Base-by-base conservation (phyloP, 1,284 basidiomycete genomes). In the Cerioporus squamosus region DNA sequence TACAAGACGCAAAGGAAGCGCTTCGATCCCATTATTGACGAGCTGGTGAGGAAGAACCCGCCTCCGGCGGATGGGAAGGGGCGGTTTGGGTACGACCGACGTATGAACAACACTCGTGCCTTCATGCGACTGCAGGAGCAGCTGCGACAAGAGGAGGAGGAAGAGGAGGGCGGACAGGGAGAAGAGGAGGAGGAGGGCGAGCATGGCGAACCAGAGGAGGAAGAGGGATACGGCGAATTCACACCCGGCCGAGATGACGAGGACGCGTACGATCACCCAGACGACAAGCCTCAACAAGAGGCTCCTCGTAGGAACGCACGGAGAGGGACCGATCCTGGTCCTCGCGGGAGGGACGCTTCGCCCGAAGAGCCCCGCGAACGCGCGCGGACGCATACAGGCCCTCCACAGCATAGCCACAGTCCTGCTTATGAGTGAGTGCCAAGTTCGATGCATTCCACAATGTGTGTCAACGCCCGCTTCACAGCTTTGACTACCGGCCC, bases 1-100 rank as follows among this genome's bases (percentile, higher is more conserved):
- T 91, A 91, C 74, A 89, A 87, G 74, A 90, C n/a, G n/a, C n/a
- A 88, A 66, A 82, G 88, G 0, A 66, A 71, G 0, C 76, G 81
- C 2, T 77, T 91, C 45, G 86, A 90, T 66, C 70, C 67, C 20
- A 72, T 81, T 38, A 89, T 91, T 51, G 72, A 79, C 1, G 69
- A 70, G 2, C 79, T 87, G 5, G 88, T 88, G 2, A 78, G 79
- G 20, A 75, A 82, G 60, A 49, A 68, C 29, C 68, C 69, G 5
- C 66, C 66, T 4, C 61, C 57, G 1, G 23, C 24, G 2, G 67
- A 66, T 20, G 62, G 64, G 2, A 68, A 69, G 45, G 67, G 66
- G 6, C 54, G 61, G 12, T 68, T 65, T 20, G 48, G 54, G n/a
- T 59, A 57, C 31, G 52, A 55, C 40, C 38, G 64, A 22, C 46